Evolutionary conservation across 208 protist genomes (phyloP), one percentile per base, ranked within the genome.

Genomic region (Acanthamoeba royreba): DNA sequence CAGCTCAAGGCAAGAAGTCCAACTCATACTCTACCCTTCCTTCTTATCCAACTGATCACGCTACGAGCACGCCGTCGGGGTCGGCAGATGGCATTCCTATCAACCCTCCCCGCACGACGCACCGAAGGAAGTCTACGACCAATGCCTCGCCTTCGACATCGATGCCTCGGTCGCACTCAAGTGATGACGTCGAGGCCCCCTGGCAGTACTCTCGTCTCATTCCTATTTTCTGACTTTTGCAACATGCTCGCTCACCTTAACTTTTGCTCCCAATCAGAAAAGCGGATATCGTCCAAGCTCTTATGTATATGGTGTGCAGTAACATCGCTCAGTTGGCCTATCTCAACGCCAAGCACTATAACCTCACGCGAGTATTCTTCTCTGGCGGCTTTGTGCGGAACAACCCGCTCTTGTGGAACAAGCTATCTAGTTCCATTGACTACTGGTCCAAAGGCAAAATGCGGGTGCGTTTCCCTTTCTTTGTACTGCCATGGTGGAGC

Each of bases 361-460:
- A 43, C 49, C 28, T 90, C 43, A 90, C 63, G 1, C 88, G 88
- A 31, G 46, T 93, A 19, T 93, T 61, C 46, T 93, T 93, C 46
- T 45, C 42, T 22, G 88, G 88, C 33, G 35, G 40, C 7, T 93
- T 93, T 83, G 46, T 93, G 9, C 88, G 88, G 13, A 81, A 93
- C 66, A 45, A 93, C 42, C 55, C 55, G 17, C 28, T 81, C n/a
- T n/a, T 55, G 42, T 61, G 35, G 88, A 58, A 72, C 28, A 69
- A 79, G 45, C 35, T 93, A n/a, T 83, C 58, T 0, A 43, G n/a
- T 17, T 45, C 58, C 22, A 83, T 93, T 40, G 46, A 93, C 35
- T 93, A 83, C 31, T 74, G 55, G 55, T 93, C 88, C 42, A 93
- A 93, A 25, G 88, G 88, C 17, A 55, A 49, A 17, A 93, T 83